Evolutionary conservation across 805 yeast species (phyloP), one percentile per base, ranked within the genome.

Genomic region (Yarrowia osloensis): DNA sequence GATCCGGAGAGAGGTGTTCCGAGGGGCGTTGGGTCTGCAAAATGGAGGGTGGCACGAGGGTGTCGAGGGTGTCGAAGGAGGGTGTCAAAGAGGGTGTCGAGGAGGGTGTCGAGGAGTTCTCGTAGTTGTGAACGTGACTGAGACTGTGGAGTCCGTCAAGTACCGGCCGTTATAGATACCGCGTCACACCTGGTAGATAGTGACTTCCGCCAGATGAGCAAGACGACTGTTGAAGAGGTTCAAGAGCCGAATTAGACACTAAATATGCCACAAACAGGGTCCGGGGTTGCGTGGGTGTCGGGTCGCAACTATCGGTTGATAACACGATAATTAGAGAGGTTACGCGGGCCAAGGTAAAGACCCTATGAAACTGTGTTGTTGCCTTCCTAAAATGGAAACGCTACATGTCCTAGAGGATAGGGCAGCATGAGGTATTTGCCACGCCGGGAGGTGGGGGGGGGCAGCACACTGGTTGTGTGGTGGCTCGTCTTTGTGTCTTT

Each of bases 241-340:
- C 63, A 57, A 54, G 49, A 40, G 63, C 22, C 63, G 63, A 19
- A 57, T 57, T 57, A 39, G 63, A 57, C 63, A 57, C 63, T 57
- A 40, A 28, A 57, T 57, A 57, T 57, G 63, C 63, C 63, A 57
- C 63, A 57, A 57, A 57, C 63, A 57, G 49, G 61, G 42, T 40
- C 63, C 63, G 63, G 62, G 63, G 37, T 26, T 26, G 37, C 42
- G 49, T 39, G 35, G 49, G 28, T 28, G 63, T 35, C 61, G 35
- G 63, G 63, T 57, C 63, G 63, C 63, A 57, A 57, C 63, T 57
- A 57, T 57, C 63, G 63, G 63, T 57, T 57, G 63, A 57, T 57
- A 57, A 57, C 63, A 57, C 63, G 63, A 57, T 57, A 57, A 57
- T 57, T 57, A 15, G 26, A 57, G 63, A 57, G 49, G 63, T 57